Conservation (phyloP, 2,329 filamentous ascomycete species). For the Fusarium virguliforme region DNA sequence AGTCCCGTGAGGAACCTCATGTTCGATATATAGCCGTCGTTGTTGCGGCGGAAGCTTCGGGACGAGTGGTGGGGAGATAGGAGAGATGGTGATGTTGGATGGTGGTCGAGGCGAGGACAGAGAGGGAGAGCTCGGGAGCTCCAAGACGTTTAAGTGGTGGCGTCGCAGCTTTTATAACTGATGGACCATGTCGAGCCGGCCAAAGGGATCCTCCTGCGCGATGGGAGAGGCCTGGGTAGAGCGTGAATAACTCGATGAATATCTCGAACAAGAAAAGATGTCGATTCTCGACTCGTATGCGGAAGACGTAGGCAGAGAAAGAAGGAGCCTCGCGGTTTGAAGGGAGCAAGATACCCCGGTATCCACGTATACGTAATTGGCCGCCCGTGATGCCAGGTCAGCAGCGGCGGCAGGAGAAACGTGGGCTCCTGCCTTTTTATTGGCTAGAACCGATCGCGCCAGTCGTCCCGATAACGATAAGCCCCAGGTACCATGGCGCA, state of each 20-base stretch:
- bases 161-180: slow-evolving; percentile 42
- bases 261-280: background rate
- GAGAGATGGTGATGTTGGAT: slow-evolving; percentile 25
- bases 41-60: slow-evolving; percentile 33
- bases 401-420: slow-evolving; percentile 35
- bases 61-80: slow-evolving; percentile 18
- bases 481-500: slow-evolving; percentile 42
- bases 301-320: slow-evolving; percentile 14
- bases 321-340: slow-evolving; percentile 37
- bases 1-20: slow-evolving; percentile 72
- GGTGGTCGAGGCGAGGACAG: slow-evolving; percentile 25
- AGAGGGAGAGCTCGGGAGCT: slow-evolving; percentile 32
- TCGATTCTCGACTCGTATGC: background rate
- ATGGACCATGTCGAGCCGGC: slow-evolving; percentile 42
- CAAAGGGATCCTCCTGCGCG: slow-evolving; percentile 21
- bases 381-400: slow-evolving; percentile 51
- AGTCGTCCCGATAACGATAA: slow-evolving; percentile 36
- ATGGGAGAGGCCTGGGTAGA: background rate
- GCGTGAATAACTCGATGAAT: background rate
- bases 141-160: slow-evolving; percentile 41
- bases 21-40: slow-evolving; percentile 43
- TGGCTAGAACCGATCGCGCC: slow-evolving; percentile 16
- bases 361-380: slow-evolving; percentile 51
- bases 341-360: slow-evolving; percentile 33
- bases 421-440: slow-evolving; percentile 22